These are phyloP conservation scores for Fonsecaea multimorphosa DNA, from an alignment of 2,329 filamentous ascomycete genomes.

Conservation along the genomic window DNA sequence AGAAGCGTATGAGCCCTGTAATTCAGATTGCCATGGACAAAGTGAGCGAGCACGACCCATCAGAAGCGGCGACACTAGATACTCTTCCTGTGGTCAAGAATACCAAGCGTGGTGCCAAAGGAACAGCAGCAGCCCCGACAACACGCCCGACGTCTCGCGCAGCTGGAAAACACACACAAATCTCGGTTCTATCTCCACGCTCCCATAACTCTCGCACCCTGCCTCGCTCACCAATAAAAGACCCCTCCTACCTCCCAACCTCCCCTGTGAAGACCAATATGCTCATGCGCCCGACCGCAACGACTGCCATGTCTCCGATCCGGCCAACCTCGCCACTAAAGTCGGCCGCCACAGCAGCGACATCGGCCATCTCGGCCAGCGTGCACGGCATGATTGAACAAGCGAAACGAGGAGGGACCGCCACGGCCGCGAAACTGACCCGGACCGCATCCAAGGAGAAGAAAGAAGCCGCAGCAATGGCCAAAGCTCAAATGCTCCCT, in stretches of 20 bases:
- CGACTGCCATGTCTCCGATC: slow-evolving; percentile 47
- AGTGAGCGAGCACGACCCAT: slow-evolving; percentile 66
- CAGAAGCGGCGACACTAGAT: slow-evolving; percentile 41
- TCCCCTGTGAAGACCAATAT: slow-evolving; percentile 49
- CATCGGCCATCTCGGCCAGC: slow-evolving; percentile 36
- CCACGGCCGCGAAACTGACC: slow-evolving; percentile 31
- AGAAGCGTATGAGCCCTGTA: slow-evolving; percentile 41
- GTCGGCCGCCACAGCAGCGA: slow-evolving; percentile 44
- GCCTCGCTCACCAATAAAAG: slow-evolving; percentile 61
- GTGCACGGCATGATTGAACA: slow-evolving; percentile 38
- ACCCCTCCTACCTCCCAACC: slow-evolving; percentile 48
- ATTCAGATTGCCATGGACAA: slow-evolving; percentile 63
- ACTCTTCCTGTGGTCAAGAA: slow-evolving; percentile 74
- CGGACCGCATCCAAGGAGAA: slow-evolving; percentile 39
- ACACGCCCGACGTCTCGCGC: slow-evolving; percentile 47
- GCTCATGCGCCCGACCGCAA: slow-evolving; percentile 60
- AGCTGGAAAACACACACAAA: slow-evolving; percentile 49
- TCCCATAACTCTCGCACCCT: slow-evolving; percentile 78
- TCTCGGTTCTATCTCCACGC: slow-evolving; percentile 77
- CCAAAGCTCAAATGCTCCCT: slow-evolving; percentile 38
- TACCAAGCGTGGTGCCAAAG: slow-evolving; percentile 43
- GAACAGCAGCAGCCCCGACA: slow-evolving; percentile 46
- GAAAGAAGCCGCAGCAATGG: slow-evolving; percentile 27
- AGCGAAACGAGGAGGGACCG: slow-evolving; percentile 36
- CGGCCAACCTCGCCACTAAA: slow-evolving; percentile 63